These are phyloP conservation scores for Pyrrhoderma noxium DNA, from an alignment of 1,284 basidiomycete genomes.

Conservation along the genomic window DNA sequence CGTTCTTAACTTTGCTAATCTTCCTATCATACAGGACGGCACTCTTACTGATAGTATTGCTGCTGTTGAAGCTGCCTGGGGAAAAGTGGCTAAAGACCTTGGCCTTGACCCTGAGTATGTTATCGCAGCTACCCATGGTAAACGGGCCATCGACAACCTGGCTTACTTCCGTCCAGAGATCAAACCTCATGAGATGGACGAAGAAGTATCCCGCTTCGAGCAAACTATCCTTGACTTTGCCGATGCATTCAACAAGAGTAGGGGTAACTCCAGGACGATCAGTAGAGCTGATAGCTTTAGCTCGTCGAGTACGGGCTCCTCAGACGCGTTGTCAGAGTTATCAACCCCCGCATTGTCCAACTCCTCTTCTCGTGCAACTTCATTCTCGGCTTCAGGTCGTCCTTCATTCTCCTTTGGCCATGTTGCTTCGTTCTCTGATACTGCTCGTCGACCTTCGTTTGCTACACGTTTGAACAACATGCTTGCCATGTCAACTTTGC, in stretches of 20 bases:
- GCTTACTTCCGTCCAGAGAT: slow-evolving; percentile 51
- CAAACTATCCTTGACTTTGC: slow-evolving; percentile 66
- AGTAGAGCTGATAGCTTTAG: slow-evolving; percentile 19
- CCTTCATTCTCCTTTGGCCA: slow-evolving; percentile 17
- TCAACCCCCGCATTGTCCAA: slow-evolving; percentile 35
- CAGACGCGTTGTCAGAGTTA: slow-evolving; percentile 26
- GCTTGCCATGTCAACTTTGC: slow-evolving; percentile 37
- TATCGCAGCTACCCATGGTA: slow-evolving; percentile 70
- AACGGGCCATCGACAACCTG: slow-evolving; percentile 63
- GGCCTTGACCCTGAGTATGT: slow-evolving; percentile 58
- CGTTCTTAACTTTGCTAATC: slow-evolving; percentile 1
- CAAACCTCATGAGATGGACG: slow-evolving; percentile 56
- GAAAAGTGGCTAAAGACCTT: slow-evolving; percentile 63
- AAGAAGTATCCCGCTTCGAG: slow-evolving; percentile 62
- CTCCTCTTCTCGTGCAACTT: slow-evolving; percentile 28
- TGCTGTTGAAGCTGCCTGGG: slow-evolving; percentile 76
- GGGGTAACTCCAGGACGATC: slow-evolving; percentile 21
- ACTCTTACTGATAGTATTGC: slow-evolving; percentile 71
- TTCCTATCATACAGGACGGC: slow-evolving; percentile 42
- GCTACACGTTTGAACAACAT: slow-evolving; percentile 39
- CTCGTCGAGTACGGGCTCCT: slow-evolving; percentile 25
- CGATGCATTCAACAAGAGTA: slow-evolving; percentile 44
- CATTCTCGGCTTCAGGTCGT: slow-evolving; percentile 24
- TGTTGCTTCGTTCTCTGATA: neutral
- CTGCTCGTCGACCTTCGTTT: slow-evolving; percentile 49